These are phyloP conservation scores for Podospora conica DNA, from an alignment of 495 filamentous ascomycete genomes.

Conservation along the genomic window DNA sequence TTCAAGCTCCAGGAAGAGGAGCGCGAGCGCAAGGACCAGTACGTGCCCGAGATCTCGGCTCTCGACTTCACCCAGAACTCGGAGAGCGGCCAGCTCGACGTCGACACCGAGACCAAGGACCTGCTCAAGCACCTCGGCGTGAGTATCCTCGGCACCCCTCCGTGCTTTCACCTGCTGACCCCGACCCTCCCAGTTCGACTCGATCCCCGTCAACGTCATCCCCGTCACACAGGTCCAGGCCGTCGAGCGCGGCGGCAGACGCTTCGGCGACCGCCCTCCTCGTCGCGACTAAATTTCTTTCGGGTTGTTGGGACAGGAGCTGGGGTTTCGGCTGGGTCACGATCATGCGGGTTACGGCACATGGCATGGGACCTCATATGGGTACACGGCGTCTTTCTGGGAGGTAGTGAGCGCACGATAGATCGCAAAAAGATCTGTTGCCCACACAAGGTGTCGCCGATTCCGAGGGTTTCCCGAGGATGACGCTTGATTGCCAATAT, in stretches of 20 bases:
- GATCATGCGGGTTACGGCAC: slow-evolving; percentile 31
- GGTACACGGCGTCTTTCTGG: slow-evolving; percentile 45
- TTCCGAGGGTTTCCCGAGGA: slow-evolving; percentile 54
- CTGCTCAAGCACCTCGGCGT: slow-evolving; percentile 96
- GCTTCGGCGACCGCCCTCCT: slow-evolving; percentile 42
- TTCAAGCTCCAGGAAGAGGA: slow-evolving; percentile 99
- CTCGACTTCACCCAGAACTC: slow-evolving; percentile 91
- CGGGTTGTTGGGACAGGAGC: slow-evolving; percentile 10
- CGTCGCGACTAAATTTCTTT: slow-evolving; percentile 37
- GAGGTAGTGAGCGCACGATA: slow-evolving; percentile 42
- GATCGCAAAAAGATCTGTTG: slow-evolving; percentile 48
- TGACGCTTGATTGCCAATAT: slow-evolving; percentile 90
- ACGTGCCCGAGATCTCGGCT: slow-evolving; percentile 96
- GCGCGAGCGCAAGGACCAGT: slow-evolving; percentile 99
- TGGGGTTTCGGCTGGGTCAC: slow-evolving; percentile 17
- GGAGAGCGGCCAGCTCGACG: slow-evolving; percentile 87
- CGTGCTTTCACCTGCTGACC: slow-evolving; percentile 16
- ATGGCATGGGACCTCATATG: slow-evolving; percentile 28
- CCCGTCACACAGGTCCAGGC: slow-evolving; percentile 81
- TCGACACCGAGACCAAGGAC: slow-evolving; percentile 96
- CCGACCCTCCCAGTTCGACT: slow-evolving; percentile 68
- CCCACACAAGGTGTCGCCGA: slow-evolving; percentile 83
- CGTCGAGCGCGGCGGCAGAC: slow-evolving; percentile 63
- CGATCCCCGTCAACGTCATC: slow-evolving; percentile 90
- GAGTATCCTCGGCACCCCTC: slow-evolving; percentile 41